Evolutionary conservation across 73 alveolate species (phyloP).

Genomic region (Blepharisma japonicum): DNA sequence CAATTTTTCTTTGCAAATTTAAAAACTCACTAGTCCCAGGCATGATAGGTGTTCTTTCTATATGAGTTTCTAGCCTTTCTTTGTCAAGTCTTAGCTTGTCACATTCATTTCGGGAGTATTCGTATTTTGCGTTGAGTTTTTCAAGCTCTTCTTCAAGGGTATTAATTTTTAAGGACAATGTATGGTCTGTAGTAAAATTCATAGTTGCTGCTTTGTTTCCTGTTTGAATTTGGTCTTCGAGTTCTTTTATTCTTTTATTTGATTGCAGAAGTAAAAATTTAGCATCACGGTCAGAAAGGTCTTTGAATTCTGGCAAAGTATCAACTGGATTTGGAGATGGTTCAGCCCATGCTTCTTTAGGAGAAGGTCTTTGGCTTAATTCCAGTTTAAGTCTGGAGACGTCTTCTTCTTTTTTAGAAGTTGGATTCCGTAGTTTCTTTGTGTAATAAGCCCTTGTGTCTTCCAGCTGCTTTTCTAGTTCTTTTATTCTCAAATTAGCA

Average conservation of each 20-base stretch:
- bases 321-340: not conserved
- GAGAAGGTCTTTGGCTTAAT: not conserved
- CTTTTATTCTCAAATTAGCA: not conserved
- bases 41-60: not conserved
- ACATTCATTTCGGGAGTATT: not conserved
- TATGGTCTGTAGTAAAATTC: not conserved
- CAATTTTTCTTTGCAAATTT: constrained; percentile 26
- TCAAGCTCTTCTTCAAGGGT: constrained; percentile 24
- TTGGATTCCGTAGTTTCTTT: not conserved
- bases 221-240: not conserved
- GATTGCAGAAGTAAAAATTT: not conserved
- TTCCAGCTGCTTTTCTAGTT: constrained; percentile 30
- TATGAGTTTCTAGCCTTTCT: constrained; percentile 9
- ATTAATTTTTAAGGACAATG: not conserved
- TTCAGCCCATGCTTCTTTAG: constrained; percentile 6
- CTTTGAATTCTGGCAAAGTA: not conserved
- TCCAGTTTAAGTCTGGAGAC: not conserved
- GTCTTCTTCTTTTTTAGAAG: not conserved
- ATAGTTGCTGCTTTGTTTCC: not conserved
- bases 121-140: not conserved
- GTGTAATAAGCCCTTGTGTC: constrained; percentile 18
- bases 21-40: constrained; percentile 29
- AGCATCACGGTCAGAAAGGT: constrained; percentile 9
- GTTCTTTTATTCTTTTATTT: constrained; percentile 1
- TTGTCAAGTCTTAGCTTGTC: not conserved